phyloP scores from a whole-genome alignment of 768 basidiomycete species.

The Galerina sulciceps region DNA sequence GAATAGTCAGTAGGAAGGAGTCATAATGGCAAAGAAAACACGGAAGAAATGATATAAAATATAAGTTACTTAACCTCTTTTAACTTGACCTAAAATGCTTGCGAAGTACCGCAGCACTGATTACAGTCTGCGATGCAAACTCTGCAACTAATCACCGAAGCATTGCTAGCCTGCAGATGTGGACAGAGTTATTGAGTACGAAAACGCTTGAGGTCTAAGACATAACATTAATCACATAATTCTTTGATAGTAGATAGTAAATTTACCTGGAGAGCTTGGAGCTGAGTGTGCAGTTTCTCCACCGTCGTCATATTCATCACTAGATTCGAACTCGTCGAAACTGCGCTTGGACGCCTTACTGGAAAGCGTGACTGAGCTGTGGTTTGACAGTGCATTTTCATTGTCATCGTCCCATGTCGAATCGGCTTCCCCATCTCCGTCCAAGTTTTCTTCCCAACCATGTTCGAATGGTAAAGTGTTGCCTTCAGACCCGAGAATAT shows the following conservation, averaged over 20 bases:
- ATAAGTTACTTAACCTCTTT: slow-evolving; percentile 34
- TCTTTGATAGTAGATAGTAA: not conserved
- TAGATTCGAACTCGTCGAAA: slow-evolving; percentile 45
- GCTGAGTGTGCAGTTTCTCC: slow-evolving; percentile 32
- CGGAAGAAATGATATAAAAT: slow-evolving; percentile 16
- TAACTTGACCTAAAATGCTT: slow-evolving; percentile 21
- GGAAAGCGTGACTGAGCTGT: slow-evolving; percentile 60
- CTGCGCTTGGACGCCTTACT: slow-evolving; percentile 66
- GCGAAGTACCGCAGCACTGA: not conserved
- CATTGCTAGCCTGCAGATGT: not conserved
- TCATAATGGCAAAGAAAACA: slow-evolving; percentile 1
- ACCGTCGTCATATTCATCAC: slow-evolving; percentile 33
- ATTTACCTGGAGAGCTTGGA: slow-evolving; percentile 50
- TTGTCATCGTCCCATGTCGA: slow-evolving; percentile 41
- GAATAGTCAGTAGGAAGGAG: slow-evolving; percentile 13
- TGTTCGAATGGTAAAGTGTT: slow-evolving; percentile 8
- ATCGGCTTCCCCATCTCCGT: slow-evolving; percentile 13
- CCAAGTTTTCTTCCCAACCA: slow-evolving; percentile 16
- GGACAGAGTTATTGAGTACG: slow-evolving; percentile 36
- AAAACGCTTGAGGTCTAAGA: slow-evolving; percentile 47
- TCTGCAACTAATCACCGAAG: not conserved
- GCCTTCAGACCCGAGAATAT: not conserved
- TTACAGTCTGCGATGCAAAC: not conserved
- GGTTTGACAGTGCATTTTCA: slow-evolving; percentile 49
- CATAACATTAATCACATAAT: not conserved